These are phyloP conservation scores for Lasiodiplodia citricola DNA, from an alignment of 2,329 filamentous ascomycete species.

Conservation along the genomic window DNA sequence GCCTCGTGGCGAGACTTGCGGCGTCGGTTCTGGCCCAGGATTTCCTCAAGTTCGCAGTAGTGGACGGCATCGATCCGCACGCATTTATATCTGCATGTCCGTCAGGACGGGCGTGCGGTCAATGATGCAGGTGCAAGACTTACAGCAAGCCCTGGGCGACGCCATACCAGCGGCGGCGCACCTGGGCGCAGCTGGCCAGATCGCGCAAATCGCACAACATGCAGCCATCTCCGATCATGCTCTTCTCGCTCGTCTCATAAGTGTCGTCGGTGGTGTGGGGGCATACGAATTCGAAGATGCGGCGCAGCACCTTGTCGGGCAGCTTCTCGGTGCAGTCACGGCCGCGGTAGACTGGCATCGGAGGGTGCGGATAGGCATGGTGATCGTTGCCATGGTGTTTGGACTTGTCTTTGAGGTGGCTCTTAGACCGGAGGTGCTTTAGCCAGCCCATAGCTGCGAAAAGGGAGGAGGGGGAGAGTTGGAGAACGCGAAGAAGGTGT, in stretches of 20 bases:
- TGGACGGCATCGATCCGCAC: slow-evolving; percentile 93
- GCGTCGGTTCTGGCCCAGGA: slow-evolving; percentile 74
- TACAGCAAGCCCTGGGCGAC: slow-evolving; percentile 67
- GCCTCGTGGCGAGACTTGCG: slow-evolving; percentile 66
- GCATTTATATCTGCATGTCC: slow-evolving; percentile 72
- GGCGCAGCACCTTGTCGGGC: slow-evolving; percentile 71
- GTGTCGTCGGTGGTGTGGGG: slow-evolving; percentile 79
- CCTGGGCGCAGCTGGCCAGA: slow-evolving; percentile 77
- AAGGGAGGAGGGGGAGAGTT: slow-evolving; percentile 30
- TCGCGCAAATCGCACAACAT: slow-evolving; percentile 94
- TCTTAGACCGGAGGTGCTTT: slow-evolving; percentile 55
- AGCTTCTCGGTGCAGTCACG: slow-evolving; percentile 58
- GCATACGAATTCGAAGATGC: slow-evolving; percentile 82
- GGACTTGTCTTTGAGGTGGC: slow-evolving; percentile 36
- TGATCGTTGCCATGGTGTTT: slow-evolving; percentile 31
- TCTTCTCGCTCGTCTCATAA: slow-evolving; percentile 83
- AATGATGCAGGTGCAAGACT: slow-evolving; percentile 43
- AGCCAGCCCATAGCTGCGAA: slow-evolving; percentile 54
- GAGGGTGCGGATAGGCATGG: slow-evolving; percentile 34
- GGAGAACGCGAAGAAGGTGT: slow-evolving; percentile 16
- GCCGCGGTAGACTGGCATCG: slow-evolving; percentile 37
- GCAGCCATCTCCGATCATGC: slow-evolving; percentile 77
- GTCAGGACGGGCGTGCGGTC: slow-evolving; percentile 28
- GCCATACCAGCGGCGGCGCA: slow-evolving; percentile 73
- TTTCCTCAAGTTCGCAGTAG: slow-evolving; percentile 86